Base-by-base conservation (phyloP, 2,329 filamentous ascomycete species). In the Microascus cirrosus region DNA sequence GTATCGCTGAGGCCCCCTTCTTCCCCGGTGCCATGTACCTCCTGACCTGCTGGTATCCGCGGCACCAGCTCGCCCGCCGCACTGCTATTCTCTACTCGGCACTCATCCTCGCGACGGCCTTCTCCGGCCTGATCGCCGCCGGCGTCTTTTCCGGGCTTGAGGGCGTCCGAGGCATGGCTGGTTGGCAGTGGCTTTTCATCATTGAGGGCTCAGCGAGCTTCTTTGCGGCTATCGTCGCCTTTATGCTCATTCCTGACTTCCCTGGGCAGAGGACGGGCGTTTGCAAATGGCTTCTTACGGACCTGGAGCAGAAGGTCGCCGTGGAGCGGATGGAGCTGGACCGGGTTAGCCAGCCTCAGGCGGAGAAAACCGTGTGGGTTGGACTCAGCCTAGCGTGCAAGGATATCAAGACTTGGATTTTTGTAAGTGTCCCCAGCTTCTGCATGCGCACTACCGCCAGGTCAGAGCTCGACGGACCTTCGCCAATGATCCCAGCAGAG, bases 81-180 rank as follows among this genome's bases (percentile, higher is more conserved):
- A 85, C 82, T 24, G 81, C 82, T 13, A 74, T 85, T 10, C 73
- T 73, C 0, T 73, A 78, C 59, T 82, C 82, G 0, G 86, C 83
- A 0, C 82, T 82, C 5, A 73, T 89, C 12, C 76, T 88, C 6
- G 83, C 82, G 0, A 84, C 84, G 0, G 85, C 85, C 0, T 88
- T 89, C 64, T 84, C 83, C 0, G 86, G 84, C 0, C 71, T 85
- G 18, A 74, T 85, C 20, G 79, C 81, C 2, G 15, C 28, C 12
- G 53, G 42, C 2, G 24, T 58, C 7, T 59, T 67, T 59, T 62
- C 58, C 0, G 65, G 68, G 0, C 70, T 73, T 68, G 63, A 71
- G 2, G 69, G 71, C 1, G 66, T 65, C 18, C 64, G 65, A 0
- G 70, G 69, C 0, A 60, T 72, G 18, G 63, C 66, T 1, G 67